Conservation (phyloP, 1,139 yeast species). For the Suhomyces bribrorum region DNA sequence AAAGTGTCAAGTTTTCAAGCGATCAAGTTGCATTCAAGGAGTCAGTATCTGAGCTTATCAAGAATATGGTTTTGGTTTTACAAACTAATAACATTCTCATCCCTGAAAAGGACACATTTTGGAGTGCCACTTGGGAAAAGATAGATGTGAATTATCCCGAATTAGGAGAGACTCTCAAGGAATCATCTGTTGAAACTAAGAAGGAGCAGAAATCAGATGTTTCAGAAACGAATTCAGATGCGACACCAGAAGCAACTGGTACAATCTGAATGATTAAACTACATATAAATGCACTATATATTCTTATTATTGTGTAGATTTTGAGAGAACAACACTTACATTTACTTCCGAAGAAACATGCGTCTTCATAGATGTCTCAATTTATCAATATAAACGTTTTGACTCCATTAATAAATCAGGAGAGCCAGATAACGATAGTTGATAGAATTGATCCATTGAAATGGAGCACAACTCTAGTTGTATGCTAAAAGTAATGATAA, state of each 20-base stretch:
- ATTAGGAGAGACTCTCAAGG: conserved; percentile 32
- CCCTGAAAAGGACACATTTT: conserved; percentile 25
- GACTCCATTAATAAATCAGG: no score
- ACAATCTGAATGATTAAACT: no score
- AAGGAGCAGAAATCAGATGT: background rate
- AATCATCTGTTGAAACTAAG: background rate
- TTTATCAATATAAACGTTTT: no score
- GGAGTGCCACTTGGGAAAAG: conserved; percentile 44
- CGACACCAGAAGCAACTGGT: background rate
- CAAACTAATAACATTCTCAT: conserved; percentile 29
- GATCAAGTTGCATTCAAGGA: conserved; percentile 42
- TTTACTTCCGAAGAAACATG: no score
- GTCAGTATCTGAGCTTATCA: conserved; percentile 61
- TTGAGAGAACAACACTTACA: no score
- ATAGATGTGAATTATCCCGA: conserved; percentile 49
- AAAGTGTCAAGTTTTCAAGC: conserved; percentile 31
- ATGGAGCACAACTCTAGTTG: no score
- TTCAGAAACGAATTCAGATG: background rate
- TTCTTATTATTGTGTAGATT: no score
- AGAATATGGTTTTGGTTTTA: conserved; percentile 53
- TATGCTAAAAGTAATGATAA: no score
- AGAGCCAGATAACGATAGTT: no score
- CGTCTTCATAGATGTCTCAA: no score
- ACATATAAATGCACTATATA: no score
- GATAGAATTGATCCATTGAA: no score